Conservation (phyloP, 306 rosid genomes). For the Malus sieversii region DNA sequence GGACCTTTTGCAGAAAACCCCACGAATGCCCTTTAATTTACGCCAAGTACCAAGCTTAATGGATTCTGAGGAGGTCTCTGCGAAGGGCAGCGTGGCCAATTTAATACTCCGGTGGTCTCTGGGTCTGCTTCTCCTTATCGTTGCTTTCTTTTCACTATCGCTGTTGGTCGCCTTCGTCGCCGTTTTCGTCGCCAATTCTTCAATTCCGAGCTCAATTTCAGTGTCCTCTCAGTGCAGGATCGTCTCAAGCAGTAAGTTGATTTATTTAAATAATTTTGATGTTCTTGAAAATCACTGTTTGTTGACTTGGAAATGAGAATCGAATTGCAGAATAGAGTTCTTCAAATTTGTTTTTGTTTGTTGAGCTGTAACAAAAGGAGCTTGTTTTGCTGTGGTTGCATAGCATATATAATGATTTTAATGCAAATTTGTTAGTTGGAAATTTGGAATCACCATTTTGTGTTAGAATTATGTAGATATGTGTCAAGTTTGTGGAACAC, state of each 20-base stretch:
- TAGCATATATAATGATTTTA: background rate
- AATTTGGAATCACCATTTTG: too few species aligned
- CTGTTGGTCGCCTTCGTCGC: constrained; percentile 36
- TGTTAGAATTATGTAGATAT: background rate
- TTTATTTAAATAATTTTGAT: background rate
- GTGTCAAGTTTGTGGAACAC: background rate
- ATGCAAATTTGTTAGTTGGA: background rate
- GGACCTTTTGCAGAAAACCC: constrained; percentile 18
- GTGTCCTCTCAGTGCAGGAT: constrained; percentile 78
- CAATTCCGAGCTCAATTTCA: constrained; percentile 49
- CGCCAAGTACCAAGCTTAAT: constrained; percentile 6
- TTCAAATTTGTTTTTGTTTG: background rate
- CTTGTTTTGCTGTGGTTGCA: background rate
- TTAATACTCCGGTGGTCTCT: constrained; percentile 39
- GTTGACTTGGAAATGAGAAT: background rate
- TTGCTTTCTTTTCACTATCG: constrained; percentile 36
- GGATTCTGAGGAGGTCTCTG: constrained; percentile 49
- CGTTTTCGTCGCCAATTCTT: constrained; percentile 40
- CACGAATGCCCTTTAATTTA: background rate
- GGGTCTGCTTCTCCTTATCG: constrained; percentile 35
- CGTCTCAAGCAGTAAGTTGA: constrained; percentile 64
- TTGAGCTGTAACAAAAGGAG: background rate
- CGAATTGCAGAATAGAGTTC: background rate
- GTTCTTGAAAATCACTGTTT: background rate
- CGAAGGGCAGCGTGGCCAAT: constrained; percentile 14